Percentiles rank a stretch among this genome's conserved stretches.
These are phyloP conservation scores for Paracoccidioides lutzii DNA, from an alignment of 2,329 filamentous ascomycete genomes.

Conservation along the genomic window DNA sequence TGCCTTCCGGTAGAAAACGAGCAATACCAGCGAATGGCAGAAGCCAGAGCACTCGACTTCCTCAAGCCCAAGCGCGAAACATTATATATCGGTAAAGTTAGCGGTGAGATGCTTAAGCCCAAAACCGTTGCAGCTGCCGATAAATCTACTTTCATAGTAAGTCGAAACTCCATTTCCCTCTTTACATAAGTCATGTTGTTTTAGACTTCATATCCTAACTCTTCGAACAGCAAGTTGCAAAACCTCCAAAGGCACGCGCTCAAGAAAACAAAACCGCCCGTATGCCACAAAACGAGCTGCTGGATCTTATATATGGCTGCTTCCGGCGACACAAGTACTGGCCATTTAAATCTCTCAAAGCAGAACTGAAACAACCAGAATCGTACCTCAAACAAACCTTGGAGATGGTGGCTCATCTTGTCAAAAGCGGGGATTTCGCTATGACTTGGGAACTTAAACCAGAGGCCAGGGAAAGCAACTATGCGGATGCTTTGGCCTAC, in stretches of 20 bases:
- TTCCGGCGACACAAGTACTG: slow-evolving; percentile 85
- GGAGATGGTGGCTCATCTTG: slow-evolving; percentile 67
- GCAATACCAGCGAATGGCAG: slow-evolving; percentile 53
- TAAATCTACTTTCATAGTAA: slow-evolving; percentile 32
- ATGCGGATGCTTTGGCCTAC: slow-evolving; percentile 26
- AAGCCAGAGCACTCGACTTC: slow-evolving; percentile 44
- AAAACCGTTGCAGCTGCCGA: slow-evolving; percentile 39
- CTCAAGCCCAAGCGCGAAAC: slow-evolving; percentile 49
- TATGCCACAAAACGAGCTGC: slow-evolving; percentile 74
- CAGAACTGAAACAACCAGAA: slow-evolving; percentile 71
- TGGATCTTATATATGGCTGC: slow-evolving; percentile 70
- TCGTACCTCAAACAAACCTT: slow-evolving; percentile 79
- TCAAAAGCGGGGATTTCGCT: slow-evolving; percentile 71
- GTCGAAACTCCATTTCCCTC: slow-evolving; percentile 11
- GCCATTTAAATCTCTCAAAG: slow-evolving; percentile 78
- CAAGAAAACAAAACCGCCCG: slow-evolving; percentile 76
- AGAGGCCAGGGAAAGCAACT: slow-evolving; percentile 48
- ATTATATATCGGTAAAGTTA: slow-evolving; percentile 34
- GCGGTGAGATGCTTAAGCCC: slow-evolving; percentile 44
- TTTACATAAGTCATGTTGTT: background rate
- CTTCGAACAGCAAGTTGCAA: slow-evolving; percentile 31
- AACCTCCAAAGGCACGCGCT: slow-evolving; percentile 41
- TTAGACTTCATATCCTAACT: background rate
- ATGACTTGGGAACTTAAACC: slow-evolving; percentile 73
- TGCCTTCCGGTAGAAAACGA: slow-evolving; percentile 59